These are phyloP conservation scores for Wickerhamomyces rabaulensis DNA, from an alignment of 805 yeast genomes.

Conservation along the genomic window DNA sequence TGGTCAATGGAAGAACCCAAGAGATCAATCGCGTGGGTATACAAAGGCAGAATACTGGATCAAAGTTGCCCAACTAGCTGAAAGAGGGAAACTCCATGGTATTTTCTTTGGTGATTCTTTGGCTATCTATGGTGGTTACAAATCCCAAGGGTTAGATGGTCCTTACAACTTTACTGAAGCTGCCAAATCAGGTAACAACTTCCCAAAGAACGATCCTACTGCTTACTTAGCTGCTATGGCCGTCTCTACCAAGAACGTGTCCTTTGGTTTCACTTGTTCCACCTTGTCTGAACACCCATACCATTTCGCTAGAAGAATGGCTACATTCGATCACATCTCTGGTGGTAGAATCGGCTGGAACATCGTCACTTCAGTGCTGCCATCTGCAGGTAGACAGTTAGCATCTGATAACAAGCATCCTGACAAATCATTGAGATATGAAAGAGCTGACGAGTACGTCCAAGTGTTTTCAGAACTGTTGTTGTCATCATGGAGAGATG, in stretches of 20 bases:
- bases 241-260: slow-evolving; percentile 29
- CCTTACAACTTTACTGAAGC: slow-evolving; percentile 5
- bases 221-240: slow-evolving; percentile 35
- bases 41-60: slow-evolving; percentile 28
- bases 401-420: slow-evolving; percentile 27
- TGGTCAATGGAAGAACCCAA: slow-evolving; percentile 5
- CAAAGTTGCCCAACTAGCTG: slow-evolving; percentile 28
- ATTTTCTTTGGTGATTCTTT: slow-evolving; percentile 32
- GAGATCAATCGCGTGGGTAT: slow-evolving; percentile 1
- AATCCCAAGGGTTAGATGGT: slow-evolving; percentile 1
- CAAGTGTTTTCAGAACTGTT: slow-evolving; percentile 2
- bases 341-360: slow-evolving; percentile 38
- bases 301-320: slow-evolving; percentile 32
- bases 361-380: slow-evolving; percentile 33
- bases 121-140: slow-evolving; percentile 32
- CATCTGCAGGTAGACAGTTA: slow-evolving; percentile 32
- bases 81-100: slow-evolving; percentile 31
- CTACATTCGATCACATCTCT: slow-evolving; percentile 36
- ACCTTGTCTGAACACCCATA: slow-evolving; percentile 36
- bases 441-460: slow-evolving; percentile 7
- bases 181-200: slow-evolving; percentile 22
- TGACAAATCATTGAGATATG: slow-evolving; percentile 34
- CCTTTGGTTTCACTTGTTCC: slow-evolving; percentile 32
- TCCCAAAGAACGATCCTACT: slow-evolving; percentile 33
- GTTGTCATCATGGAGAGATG: slow-evolving; percentile 3